These are phyloP conservation scores for Dactylellina leptospora DNA, from an alignment of 2,329 filamentous ascomycete genomes.

Conservation along the genomic window DNA sequence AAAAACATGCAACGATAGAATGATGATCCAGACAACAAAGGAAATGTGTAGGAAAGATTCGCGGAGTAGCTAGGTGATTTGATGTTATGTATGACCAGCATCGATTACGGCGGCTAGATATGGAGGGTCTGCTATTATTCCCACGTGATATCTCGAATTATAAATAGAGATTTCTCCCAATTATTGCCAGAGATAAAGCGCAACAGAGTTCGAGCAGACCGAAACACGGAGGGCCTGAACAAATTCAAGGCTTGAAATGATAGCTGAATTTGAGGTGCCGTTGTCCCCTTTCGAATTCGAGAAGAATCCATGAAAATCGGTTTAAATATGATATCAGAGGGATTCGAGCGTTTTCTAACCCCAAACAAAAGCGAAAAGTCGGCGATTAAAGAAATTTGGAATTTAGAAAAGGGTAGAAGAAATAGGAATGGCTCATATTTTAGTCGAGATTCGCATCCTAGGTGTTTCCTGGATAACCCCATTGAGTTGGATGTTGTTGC, in stretches of 20 bases:
- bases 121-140: neutral
- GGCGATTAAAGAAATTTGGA: too few species aligned
- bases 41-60: slow-evolving; percentile 17
- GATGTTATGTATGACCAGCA: slow-evolving; percentile 39
- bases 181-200: neutral
- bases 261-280: neutral
- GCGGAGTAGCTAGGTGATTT: slow-evolving; percentile 2
- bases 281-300: neutral
- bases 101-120: slow-evolving; percentile 20
- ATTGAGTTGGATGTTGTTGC: slow-evolving; percentile 52
- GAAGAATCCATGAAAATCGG: neutral
- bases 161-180: slow-evolving; percentile 4
- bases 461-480: slow-evolving; percentile 34
- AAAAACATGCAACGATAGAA: slow-evolving; percentile 3
- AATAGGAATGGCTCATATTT: too few species aligned
- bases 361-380: too few species aligned
- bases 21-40: slow-evolving; percentile 44
- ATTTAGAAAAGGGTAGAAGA: too few species aligned
- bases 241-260: too few species aligned
- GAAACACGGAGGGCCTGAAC: too few species aligned
- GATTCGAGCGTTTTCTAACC: too few species aligned
- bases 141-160: neutral
- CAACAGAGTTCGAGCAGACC: too few species aligned
- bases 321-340: too few species aligned
- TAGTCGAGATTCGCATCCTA: slow-evolving; percentile 9